Evolutionary conservation across 2,329 filamentous ascomycete genomes (phyloP).

Genomic region (Phialemonium atrogriseum): DNA sequence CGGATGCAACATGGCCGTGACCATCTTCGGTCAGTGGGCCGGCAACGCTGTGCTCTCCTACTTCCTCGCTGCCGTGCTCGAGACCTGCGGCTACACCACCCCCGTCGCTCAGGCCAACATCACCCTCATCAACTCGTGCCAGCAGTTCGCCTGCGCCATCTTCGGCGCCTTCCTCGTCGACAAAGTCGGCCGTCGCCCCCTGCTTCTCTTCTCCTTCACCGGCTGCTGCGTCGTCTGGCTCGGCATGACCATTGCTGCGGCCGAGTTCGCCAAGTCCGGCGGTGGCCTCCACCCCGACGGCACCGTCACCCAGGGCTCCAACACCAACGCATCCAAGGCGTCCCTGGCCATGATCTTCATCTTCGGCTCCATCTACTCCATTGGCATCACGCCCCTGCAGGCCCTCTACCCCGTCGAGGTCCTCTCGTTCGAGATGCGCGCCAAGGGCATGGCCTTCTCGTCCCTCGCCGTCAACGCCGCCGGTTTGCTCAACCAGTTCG

Average conservation of each 20-base stretch:
- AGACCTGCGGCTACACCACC: conserved; percentile 38
- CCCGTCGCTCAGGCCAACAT: conserved; percentile 35
- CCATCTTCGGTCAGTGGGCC: conserved; percentile 35
- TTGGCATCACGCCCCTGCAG: conserved; percentile 38
- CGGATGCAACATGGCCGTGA: conserved; percentile 28
- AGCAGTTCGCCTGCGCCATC: conserved; percentile 40
- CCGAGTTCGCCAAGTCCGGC: conserved; percentile 15
- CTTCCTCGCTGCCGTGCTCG: conserved; percentile 40
- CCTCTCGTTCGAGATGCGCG: conserved; percentile 26
- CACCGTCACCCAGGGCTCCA: conserved; percentile 16
- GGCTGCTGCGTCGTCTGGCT: conserved; percentile 41
- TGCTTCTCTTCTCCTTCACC: conserved; percentile 41
- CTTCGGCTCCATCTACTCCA: conserved; percentile 42
- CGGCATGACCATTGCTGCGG: conserved; percentile 36
- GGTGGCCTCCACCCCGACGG: conserved; percentile 18
- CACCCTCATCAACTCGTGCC: conserved; percentile 41
- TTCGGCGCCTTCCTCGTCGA: conserved; percentile 42
- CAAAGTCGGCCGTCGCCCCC: conserved; percentile 40
- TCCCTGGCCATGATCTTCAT: conserved; percentile 46
- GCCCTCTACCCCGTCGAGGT: conserved; percentile 35
- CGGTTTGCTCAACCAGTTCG: conserved; percentile 34
- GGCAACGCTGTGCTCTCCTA: conserved; percentile 33
- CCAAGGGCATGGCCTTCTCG: conserved; percentile 35
- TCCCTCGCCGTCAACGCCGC: conserved; percentile 31
- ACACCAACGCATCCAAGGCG: conserved; percentile 32